These are phyloP conservation scores for Recurvomyces mirabilis DNA, from an alignment of 495 filamentous ascomycete genomes.

Conservation along the genomic window DNA sequence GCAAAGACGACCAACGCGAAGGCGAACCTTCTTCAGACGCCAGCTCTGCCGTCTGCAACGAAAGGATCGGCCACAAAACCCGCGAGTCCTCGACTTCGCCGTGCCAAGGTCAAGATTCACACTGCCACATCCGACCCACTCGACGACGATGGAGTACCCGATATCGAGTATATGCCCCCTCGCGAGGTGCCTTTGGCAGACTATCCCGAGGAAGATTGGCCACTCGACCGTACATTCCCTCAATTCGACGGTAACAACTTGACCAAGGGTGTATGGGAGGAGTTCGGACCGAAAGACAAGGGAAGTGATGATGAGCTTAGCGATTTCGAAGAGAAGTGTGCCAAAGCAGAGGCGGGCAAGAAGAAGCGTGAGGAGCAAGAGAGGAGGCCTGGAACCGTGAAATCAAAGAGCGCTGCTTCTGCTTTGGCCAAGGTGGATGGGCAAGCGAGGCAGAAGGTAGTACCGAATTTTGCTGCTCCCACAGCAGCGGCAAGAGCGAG, in stretches of 20 bases:
- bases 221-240: slow-evolving; percentile 34
- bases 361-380: slow-evolving; percentile 9
- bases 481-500: slow-evolving; percentile 35
- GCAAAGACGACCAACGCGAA: slow-evolving; percentile 95
- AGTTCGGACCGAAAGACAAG: slow-evolving; percentile 48
- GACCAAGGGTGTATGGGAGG: slow-evolving; percentile 54
- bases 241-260: slow-evolving; percentile 51
- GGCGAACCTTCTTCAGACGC: slow-evolving; percentile 56
- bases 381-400: slow-evolving; percentile 21
- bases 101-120: slow-evolving; percentile 35
- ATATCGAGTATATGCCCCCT: slow-evolving; percentile 68
- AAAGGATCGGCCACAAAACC: slow-evolving; percentile 31
- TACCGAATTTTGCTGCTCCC: slow-evolving; percentile 29
- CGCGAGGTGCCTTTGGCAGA: slow-evolving; percentile 32
- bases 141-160: slow-evolving; percentile 48
- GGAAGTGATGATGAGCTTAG: slow-evolving; percentile 48
- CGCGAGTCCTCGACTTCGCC: slow-evolving; percentile 40
- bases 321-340: slow-evolving; percentile 48
- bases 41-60: slow-evolving; percentile 37
- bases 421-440: slow-evolving; percentile 35
- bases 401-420: slow-evolving; percentile 36
- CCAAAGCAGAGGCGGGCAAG: slow-evolving; percentile 42
- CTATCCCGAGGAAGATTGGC: slow-evolving; percentile 58
- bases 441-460: slow-evolving; percentile 23
- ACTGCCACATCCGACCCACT: slow-evolving; percentile 36